Base-by-base conservation (phyloP, 2,329 filamentous ascomycete genomes). In the Neocucurbitaria cava region DNA sequence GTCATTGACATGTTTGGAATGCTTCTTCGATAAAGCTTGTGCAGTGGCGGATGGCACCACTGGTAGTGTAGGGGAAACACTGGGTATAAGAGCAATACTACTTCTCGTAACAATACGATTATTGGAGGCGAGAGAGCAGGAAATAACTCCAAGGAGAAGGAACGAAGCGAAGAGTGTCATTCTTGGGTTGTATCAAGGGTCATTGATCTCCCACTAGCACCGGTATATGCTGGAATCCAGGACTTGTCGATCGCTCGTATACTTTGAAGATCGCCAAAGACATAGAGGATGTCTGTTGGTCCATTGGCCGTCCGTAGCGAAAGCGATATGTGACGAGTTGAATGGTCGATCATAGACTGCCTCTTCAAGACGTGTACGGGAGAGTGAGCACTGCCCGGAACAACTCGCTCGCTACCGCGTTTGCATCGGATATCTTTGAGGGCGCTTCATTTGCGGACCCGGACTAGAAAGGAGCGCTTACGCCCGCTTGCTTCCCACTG, bases 1-100 rank as follows among this genome's bases (percentile, higher is more conserved):
- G 35, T 71, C 62, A 38, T 72, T 67, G 24, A 71, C 54, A 54
- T 70, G 61, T 24, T 66, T 65, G 13, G 56, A 56, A 45, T 70
- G 64, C 38, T 58, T 55, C n/a, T 48, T 61, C 15, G 52, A 54
- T 20, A 70, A 55, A 7, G 13, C 21, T 21, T 44, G 23, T n/a
- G 51, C 43, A n/a, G 51, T 59, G 13, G 41, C 24, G 24, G 58
- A 47, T 40, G 53, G 44, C 21, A 42, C 15, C 7, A 28, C 9
- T 15, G 53, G 48, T 2, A 44, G 23, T 20, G 45, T 58, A 8
- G 62, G 57, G 6, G 54, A 44, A 9, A 60, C 45, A 36, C 66
- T 69, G 23, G 69, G 66, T 23, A 70, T 70, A 26, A 65, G 54
- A n/a, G 61, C 42, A 33, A 54, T 46, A 11, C 56, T 62, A 17